A percentile compares a stretch with the other conserved stretches of the same genome.
Conservation (phyloP, 2,329 filamentous ascomycete genomes). For the Colletotrichum acutatum region DNA sequence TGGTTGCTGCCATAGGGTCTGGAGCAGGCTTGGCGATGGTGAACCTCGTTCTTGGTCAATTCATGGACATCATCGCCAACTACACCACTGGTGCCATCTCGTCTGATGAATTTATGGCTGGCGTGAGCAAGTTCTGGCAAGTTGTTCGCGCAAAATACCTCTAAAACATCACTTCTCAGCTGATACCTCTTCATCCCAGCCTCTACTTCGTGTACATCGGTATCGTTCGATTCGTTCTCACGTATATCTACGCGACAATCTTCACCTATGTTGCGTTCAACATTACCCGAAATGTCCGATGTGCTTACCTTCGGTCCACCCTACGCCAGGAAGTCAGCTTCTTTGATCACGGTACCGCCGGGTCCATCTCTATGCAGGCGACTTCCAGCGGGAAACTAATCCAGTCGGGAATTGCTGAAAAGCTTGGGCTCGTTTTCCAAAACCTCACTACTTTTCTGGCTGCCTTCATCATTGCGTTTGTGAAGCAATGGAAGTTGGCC, state of each 20-base stretch:
- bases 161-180: not conserved
- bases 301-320: constrained; percentile 59
- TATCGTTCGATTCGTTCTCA: constrained; percentile 36
- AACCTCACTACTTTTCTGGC: constrained; percentile 47
- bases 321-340: constrained; percentile 62
- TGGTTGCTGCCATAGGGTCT: constrained; percentile 40
- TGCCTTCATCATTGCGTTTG: constrained; percentile 49
- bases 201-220: constrained; percentile 44
- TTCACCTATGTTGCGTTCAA: constrained; percentile 62
- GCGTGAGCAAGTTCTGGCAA: constrained; percentile 7
- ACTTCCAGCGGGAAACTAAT: constrained; percentile 52
- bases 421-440: constrained; percentile 48
- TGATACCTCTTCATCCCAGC: constrained; percentile 10
- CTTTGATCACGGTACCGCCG: constrained; percentile 54
- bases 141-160: not conserved
- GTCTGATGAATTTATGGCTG: constrained; percentile 38
- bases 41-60: constrained; percentile 43
- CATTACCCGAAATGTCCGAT: constrained; percentile 58
- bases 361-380: constrained; percentile 52
- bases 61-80: constrained; percentile 41
- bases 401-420: constrained; percentile 49
- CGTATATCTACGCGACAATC: constrained; percentile 48
- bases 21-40: constrained; percentile 43
- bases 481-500: constrained; percentile 52
- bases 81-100: constrained; percentile 20